Base-by-base conservation (phyloP, 768 basidiomycete species). In the Suillus ampliporus region DNA sequence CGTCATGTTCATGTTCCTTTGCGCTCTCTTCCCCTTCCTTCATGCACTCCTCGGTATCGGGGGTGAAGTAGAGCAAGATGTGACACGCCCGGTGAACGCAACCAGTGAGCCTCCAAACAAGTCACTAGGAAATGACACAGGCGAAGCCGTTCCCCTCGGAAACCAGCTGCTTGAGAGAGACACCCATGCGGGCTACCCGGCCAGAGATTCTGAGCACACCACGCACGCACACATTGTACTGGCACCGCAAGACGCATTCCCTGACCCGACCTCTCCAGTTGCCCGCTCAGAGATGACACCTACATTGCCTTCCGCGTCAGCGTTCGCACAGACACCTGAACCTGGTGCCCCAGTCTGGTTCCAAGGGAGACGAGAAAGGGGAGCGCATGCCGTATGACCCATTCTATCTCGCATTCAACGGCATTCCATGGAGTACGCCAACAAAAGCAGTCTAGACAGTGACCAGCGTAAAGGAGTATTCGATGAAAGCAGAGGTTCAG, bases 41-140 rank as follows among this genome's bases (percentile, higher is more conserved):
- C 69, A 52, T 26, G 71, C 74, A 58, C 41, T 74, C 37, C 38
- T 72, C 28, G 73, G 74, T 47, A 63, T 75, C 21, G 65, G 65
- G 8, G 11, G n/a, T 34, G 37, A 51, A 31, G 19, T 10, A 3
- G 48, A 47, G 23, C 56, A 62, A 57, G 38, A 64, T 23, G 60
- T 44, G 38, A n/a, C 28, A 26, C 57, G 31, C 50, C 23, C 40
- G 14, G 47, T 9, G 38, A 61, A 60, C 19, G 21, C 58, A 34
- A 35, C 63, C 17, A 34, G 52, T 34, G 51, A 28, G 31, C 31
- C 57, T 60, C 51, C 64, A 38, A 62, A 3, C 46, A 28, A 53
- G 2, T 57, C 46, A 6, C 50, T 7, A 21, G 28, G 28, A 26
- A 23, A 26, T 17, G 38, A 43, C 8, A n/a, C 28, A 28, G 17